Base-by-base conservation (phyloP, 306 rosid species). In the Inga laurina region DNA sequence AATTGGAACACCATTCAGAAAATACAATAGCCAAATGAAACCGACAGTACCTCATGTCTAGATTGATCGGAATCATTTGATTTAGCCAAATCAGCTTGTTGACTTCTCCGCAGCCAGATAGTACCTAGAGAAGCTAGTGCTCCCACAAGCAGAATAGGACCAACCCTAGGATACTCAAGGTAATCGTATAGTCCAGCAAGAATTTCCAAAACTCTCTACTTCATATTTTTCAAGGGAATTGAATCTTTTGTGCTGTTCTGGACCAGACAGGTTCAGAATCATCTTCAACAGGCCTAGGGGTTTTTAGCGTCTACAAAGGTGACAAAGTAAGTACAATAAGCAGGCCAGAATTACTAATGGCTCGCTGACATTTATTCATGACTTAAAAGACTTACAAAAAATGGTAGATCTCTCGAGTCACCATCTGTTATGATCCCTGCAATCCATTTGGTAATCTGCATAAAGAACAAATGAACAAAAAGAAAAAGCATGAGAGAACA, bases 401-500 rank as follows among this genome's bases (percentile, higher is more conserved):
- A 89, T 27, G 99, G 99, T 65, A 96, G 91, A 78, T 93, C 97
- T 86, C 92, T 89, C 27, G 91, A 82, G 88, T 94, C 99, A 10
- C 99, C 99, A 76, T 96, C 99, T 34, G 84, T 81, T 84, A 94
- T 86, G 81, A 89, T 89, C 69, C 87, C 88, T n/a, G 97, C 89
- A 72, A 96, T 80, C 99, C 99, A 93, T 51, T 88, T 78, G 67
- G 70, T 75, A 83, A 96, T 92, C 99, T 93, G 93, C 81, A 32
- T 32, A 32, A 32, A 32, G 43, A 72, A 68, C 75, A 68, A 46
- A 59, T 19, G 78, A 37, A 22, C 69, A 59, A 19, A 43, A 52
- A 27, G 77, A 73, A 41, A 79, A 43, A 45, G 43, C 32, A 32
- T 61, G 62, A 57, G 56, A 81, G 70, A 87, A 61, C 30, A 21